These are phyloP conservation scores for Monosporascus sp. DNA, from an alignment of 2,329 filamentous ascomycete species.

Conservation along the genomic window DNA sequence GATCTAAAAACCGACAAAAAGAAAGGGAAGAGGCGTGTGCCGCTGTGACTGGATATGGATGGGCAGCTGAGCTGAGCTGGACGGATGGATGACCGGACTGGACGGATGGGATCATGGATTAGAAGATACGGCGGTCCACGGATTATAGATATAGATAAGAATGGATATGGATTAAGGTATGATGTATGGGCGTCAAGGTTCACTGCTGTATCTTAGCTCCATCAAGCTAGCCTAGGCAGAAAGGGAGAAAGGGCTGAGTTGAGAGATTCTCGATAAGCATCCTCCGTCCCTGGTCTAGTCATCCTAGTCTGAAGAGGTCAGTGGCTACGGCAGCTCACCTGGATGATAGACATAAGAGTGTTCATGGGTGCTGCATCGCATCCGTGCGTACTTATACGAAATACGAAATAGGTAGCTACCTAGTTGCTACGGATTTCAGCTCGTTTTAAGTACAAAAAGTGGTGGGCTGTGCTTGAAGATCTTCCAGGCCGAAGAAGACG, in stretches of 20 bases:
- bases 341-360: too few species aligned
- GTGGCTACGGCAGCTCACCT: too few species aligned
- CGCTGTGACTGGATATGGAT: neutral
- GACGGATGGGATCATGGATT: neutral
- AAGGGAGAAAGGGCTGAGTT: conserved; percentile 1
- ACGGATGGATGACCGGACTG: neutral
- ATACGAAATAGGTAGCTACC: too few species aligned
- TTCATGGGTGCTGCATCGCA: too few species aligned
- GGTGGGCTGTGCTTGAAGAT: too few species aligned
- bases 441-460: too few species aligned
- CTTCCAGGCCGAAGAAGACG: too few species aligned
- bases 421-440: too few species aligned
- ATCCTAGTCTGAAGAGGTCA: too few species aligned
- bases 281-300: too few species aligned
- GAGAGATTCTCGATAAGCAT: neutral
- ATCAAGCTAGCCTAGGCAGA: conserved; percentile 6
- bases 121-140: too few species aligned
- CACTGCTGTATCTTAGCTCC: neutral
- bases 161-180: neutral
- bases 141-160: neutral
- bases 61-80: neutral
- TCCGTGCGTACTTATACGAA: too few species aligned
- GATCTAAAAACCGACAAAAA: neutral
- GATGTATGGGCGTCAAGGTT: neutral
- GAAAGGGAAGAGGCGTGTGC: neutral